Base-by-base conservation (phyloP, 768 basidiomycete genomes). In the Hirschioporus abietinus region DNA sequence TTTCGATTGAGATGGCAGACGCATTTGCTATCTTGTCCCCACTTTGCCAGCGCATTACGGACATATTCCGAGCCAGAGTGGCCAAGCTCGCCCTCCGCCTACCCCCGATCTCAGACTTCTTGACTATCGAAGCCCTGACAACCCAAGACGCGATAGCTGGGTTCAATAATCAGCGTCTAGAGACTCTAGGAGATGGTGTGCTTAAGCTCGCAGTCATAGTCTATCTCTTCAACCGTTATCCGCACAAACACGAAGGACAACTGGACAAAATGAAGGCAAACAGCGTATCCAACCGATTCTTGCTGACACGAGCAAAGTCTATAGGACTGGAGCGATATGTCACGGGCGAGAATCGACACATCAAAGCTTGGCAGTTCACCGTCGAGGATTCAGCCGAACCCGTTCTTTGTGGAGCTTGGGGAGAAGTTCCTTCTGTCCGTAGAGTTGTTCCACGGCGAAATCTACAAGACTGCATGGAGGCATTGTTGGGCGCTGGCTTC, bases 381-480 rank as follows among this genome's bases (percentile, higher is more conserved):
- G 71, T 83, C 1, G 79, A 80, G 10, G 78, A 79, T 20, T 73
- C 75, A n/a, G 74, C 76, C 35, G 72, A 75, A 59, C 71, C 69
- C 26, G 8, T 30, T 30, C 30, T 30, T 30, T 30, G 30, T 30
- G 30, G 30, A 61, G 60, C 18, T 58, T 6, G 64, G 66, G 59
- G 68, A 74, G 10, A 62, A 7, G 61, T 58, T 24, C 76, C 81
- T 60, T 76, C 67, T 60, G 79, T 80, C n/a, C 69, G 64, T 64
- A 82, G 89, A 36, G 76, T 76, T 42, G 84, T 88, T 66, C 86
- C 89, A 3, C 82, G 91, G 27, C 78, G 92, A 66, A 88, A 90
- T 71, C 76, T 96, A 68, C 91, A 93, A 72, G 94, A 96, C 72
- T 93, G 90, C 72, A 91, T 94, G 87, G 95, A 96, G 74, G 90